Evolutionary conservation across 176 grass and related monocot species (phyloP).

Genomic region (Phyllostachys edulis): DNA sequence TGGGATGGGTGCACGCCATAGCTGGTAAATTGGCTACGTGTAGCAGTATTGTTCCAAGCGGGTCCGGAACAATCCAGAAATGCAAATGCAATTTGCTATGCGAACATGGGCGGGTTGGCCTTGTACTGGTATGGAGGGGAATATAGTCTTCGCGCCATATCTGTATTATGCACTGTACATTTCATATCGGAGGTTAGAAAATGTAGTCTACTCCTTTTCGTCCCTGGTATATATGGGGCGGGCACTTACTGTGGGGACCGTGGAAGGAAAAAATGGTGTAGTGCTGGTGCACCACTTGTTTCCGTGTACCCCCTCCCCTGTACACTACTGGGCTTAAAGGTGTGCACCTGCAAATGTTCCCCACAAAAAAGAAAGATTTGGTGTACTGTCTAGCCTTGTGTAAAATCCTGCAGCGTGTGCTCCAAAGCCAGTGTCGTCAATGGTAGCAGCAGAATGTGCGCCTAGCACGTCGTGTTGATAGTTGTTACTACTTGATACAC

Average conservation of each 20-base stretch:
- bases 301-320: neutral
- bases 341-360: neutral
- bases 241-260: neutral
- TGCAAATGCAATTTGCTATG: neutral
- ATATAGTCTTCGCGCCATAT: constrained; percentile 17
- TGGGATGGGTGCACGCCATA: neutral
- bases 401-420: neutral
- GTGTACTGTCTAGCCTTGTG: neutral
- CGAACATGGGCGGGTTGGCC: neutral
- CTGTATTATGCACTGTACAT: neutral
- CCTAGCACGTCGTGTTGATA: neutral
- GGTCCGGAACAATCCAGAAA: neutral
- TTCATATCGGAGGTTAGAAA: neutral
- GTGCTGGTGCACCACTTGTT: neutral
- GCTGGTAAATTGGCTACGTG: neutral
- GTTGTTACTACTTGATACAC: neutral
- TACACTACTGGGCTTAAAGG: neutral
- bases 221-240: neutral
- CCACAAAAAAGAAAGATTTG: neutral
- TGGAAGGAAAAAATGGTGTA: neutral
- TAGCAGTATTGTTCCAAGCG: neutral
- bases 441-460: neutral
- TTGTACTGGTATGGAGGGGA: neutral
- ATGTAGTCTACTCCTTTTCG: neutral
- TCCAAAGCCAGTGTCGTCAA: neutral